Evolutionary conservation across 768 basidiomycete genomes (phyloP).

Genomic region (Lactarius tabidus): DNA sequence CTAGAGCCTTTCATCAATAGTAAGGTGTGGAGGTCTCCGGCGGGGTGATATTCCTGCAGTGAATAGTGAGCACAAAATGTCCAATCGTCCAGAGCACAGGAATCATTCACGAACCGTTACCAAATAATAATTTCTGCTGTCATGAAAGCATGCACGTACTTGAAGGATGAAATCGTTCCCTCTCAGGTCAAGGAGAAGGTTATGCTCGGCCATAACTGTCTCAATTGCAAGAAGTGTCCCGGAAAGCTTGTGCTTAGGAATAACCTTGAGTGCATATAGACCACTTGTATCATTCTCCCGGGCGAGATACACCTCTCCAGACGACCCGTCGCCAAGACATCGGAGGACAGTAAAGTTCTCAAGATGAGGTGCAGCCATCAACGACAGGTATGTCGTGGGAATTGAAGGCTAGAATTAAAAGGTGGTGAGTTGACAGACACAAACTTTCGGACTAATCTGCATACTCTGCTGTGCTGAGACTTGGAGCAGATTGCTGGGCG

Average conservation of each 20-base stretch:
- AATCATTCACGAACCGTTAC: conserved; percentile 6
- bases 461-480: neutral
- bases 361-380: conserved; percentile 15
- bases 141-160: conserved; percentile 20
- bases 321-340: conserved; percentile 19
- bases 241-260: conserved; percentile 10
- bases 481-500: neutral
- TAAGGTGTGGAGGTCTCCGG: conserved; percentile 19
- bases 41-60: conserved; percentile 19
- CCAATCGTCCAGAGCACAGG: no score
- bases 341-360: conserved; percentile 16
- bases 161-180: conserved; percentile 23
- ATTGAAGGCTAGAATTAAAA: conserved; percentile 10
- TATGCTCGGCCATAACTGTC: conserved; percentile 10
- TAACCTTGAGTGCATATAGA: conserved; percentile 22
- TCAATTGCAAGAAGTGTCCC: conserved; percentile 4
- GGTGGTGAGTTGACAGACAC: neutral
- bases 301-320: conserved; percentile 12
- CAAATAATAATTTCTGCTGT: conserved; percentile 18
- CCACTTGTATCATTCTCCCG: conserved; percentile 15
- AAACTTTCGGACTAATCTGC: neutral
- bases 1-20: conserved; percentile 12
- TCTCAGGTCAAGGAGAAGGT: conserved; percentile 18
- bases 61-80: neutral
- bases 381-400: conserved; percentile 8